Percentiles rank a stretch among this genome's conserved stretches.
Conservation (phyloP, 2,329 filamentous ascomycete genomes). For the Phialocephala sp. region DNA sequence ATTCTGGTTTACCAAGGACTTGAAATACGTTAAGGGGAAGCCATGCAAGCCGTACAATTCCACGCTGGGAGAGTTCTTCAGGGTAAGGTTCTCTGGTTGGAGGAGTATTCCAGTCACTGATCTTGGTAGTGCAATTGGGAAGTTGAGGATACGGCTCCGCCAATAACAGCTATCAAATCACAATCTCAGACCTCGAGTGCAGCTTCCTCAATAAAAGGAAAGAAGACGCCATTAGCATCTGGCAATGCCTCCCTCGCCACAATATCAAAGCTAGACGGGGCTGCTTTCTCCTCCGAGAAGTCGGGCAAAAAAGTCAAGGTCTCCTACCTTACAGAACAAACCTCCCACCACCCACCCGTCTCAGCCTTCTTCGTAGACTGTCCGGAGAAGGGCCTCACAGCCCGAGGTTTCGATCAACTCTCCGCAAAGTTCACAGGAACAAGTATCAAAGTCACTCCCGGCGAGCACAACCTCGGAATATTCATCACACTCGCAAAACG, state of each 20-base stretch:
- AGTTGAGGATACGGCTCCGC: constrained; percentile 77
- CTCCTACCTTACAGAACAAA: constrained; percentile 96
- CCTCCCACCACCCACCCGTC: constrained; percentile 95
- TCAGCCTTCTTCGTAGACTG: constrained; percentile 95
- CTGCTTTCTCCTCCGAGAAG: constrained; percentile 30
- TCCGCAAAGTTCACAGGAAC: constrained; percentile 98
- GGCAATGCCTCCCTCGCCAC: constrained; percentile 32
- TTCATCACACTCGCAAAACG: constrained; percentile 85
- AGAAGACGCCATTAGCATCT: constrained; percentile 29
- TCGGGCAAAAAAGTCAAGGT: constrained; percentile 74
- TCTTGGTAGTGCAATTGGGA: constrained; percentile 86
- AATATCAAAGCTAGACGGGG: constrained; percentile 25
- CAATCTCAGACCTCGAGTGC: constrained; percentile 31
- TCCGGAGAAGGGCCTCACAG: constrained; percentile 85
- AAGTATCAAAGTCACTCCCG: constrained; percentile 87
- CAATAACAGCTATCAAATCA: constrained; percentile 50
- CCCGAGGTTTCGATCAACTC: constrained; percentile 92
- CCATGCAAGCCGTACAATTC: constrained; percentile 99
- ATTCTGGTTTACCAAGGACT: constrained; percentile 98
- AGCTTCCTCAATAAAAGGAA: constrained; percentile 39
- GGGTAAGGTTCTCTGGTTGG: constrained; percentile 58
- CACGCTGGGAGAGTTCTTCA: constrained; percentile 94
- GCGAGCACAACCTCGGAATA: constrained; percentile 93
- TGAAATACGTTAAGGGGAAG: constrained; percentile 98
- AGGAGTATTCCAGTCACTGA: constrained; percentile 22